Evolutionary conservation across 306 rosid genomes (phyloP), one percentile per base, ranked within the genome.

Genomic region (Vigna radiata): DNA sequence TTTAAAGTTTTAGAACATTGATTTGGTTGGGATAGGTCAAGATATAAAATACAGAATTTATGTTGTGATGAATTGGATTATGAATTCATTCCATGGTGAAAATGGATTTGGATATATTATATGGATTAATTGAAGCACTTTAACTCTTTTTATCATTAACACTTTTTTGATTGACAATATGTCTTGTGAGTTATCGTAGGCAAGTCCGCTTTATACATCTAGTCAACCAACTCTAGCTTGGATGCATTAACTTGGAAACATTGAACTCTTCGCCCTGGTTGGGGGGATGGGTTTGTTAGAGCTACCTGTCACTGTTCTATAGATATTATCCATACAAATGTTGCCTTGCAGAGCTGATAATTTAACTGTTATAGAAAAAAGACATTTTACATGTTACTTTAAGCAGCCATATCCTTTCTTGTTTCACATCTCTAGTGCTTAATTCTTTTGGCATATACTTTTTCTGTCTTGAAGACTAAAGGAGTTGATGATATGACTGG

Each of bases 401-500:
- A 19, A 39, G 39, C 44, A 19, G 60, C 14, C 60, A 54, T 19
- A 19, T 54, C 11, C 8, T 21, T 53, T 19, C 39, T 27, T 21
- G 2, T 54, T 9, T 53, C 5, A 27, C 7, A 14, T 54, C 19
- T 37, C 70, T 37, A 7, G 48, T 80, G 17, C 72, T 72, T 76
- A 65, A 43, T 56, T 70, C 14, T 73, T 71, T 71, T 53, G n/a
- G 16, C 21, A 36, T 44, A 43, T 68, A 47, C 70, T 74, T 52
- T 62, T 39, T 70, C 46, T 82, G 63, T 65, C 27, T 62, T 64
- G 77, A 76, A 93, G 98, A 85, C 80, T 76, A 89, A 89, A 83
- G 90, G 86, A 79, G 70, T 82, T 81, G 48, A 61, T 83, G 93
- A 89, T 70, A 78, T 85, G 50, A 78, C 85, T 77, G 88, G 85